Base-by-base conservation (phyloP, 768 basidiomycete genomes). In the Trametopsis cervina region DNA sequence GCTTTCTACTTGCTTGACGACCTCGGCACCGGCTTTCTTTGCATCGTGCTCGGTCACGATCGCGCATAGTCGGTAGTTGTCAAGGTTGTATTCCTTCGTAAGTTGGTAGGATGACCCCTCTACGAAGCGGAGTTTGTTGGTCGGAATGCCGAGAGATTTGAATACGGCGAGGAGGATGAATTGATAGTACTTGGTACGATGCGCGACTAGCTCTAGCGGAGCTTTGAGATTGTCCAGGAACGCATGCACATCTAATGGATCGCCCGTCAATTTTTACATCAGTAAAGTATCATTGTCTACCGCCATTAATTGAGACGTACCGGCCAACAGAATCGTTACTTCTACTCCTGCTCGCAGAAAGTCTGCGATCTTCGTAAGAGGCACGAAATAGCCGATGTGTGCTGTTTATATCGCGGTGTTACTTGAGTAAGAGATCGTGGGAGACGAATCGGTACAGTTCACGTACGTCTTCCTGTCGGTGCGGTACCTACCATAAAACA, bases 201-300 rank as follows among this genome's bases (percentile, higher is more conserved):
- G 76, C 0, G 75, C 77, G 40, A 99, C 91, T 49, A 96, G 87
- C 41, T 93, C 91, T 1, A 95, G 69, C 0, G 95, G 94, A 0
- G 96, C 94, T 67, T 99, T 99, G 57, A 94, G 72, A 61, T 97
- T 96, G 63, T 99, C 96, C 40, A 99, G 80, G 73, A 98, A 98
- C 5, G 93, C 96, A 58, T 98, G 96, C 12, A 97, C 80, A 62
- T 96, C 92, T 89, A 61, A 3, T 21, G 35, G 29, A 40, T 5
- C 57, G 2, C 51, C 43, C 21, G 46, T 44, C 15, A 40, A 36
- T 27, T 33, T 13, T 22, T 5, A 12, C n/a, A 39, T 10, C 4
- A 39, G n/a, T 15, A 18, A 27, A 37, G 22, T 40, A 21, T 13
- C 25, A 29, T 50, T n/a, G n/a, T n/a, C n/a, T n/a, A n/a, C n/a